Evolutionary conservation across 2,329 filamentous ascomycete genomes (phyloP).

Genomic region (Xylaria sp.): DNA sequence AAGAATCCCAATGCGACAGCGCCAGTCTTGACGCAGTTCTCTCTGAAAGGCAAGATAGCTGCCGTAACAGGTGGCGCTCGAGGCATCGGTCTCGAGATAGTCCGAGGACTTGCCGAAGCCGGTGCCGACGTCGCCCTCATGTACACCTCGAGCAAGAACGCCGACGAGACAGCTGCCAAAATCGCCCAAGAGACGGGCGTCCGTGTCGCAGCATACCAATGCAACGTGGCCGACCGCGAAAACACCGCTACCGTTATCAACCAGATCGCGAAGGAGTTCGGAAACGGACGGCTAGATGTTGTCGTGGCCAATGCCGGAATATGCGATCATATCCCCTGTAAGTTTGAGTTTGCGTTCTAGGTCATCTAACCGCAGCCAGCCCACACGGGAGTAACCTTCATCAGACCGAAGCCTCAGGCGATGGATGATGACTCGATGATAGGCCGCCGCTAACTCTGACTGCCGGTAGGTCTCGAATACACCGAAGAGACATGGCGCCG

Average conservation of each 20-base stretch:
- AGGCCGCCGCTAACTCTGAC: background rate
- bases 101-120: constrained; percentile 39
- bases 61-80: constrained; percentile 40
- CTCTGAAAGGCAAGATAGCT: constrained; percentile 38
- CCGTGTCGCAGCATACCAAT: constrained; percentile 27
- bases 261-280: constrained; percentile 45
- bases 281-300: constrained; percentile 46
- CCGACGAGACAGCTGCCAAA: constrained; percentile 32
- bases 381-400: background rate
- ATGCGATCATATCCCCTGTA: constrained; percentile 42
- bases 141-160: constrained; percentile 41
- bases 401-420: too few species aligned
- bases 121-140: constrained; percentile 42
- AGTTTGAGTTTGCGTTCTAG: background rate
- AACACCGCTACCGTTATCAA: constrained; percentile 42
- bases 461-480: constrained; percentile 45
- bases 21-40: constrained; percentile 42
- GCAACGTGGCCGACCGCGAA: constrained; percentile 43
- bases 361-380: too few species aligned
- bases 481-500: constrained; percentile 46
- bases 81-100: constrained; percentile 42
- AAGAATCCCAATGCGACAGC: constrained; percentile 36
- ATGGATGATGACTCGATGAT: too few species aligned
- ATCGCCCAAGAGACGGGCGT: constrained; percentile 18
- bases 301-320: constrained; percentile 52